Evolutionary conservation across 1,284 basidiomycete genomes (phyloP).

Genomic region (Apiotrichum brassicae): DNA sequence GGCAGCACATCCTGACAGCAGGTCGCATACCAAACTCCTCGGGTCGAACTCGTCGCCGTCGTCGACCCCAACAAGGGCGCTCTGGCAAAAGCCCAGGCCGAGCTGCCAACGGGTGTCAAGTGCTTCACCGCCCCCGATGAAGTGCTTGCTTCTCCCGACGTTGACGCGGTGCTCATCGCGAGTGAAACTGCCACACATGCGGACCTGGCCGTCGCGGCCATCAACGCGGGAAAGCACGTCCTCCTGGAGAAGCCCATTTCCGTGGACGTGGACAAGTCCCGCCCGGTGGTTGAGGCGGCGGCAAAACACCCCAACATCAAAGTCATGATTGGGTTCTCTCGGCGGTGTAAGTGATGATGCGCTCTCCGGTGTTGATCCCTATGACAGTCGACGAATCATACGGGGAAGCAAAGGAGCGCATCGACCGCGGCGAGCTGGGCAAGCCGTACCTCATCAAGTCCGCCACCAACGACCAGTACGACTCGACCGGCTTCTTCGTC

Average conservation of each 20-base stretch:
- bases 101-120: conserved; percentile 9
- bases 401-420: conserved; percentile 16
- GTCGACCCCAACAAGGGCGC: conserved; percentile 10
- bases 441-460: conserved; percentile 24
- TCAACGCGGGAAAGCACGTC: conserved; percentile 25
- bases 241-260: conserved; percentile 39
- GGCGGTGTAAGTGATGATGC: conserved; percentile 26
- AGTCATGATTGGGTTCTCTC: conserved; percentile 31
- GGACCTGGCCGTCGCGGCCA: conserved; percentile 14
- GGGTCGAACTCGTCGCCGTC: conserved; percentile 21
- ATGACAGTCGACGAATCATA: conserved; percentile 31
- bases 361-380: background rate
- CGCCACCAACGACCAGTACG: conserved; percentile 29
- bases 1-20: no score
- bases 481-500: conserved; percentile 34
- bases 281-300: conserved; percentile 21
- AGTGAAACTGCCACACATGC: conserved; percentile 24
- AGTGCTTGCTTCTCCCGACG: conserved; percentile 7
- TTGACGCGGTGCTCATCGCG: conserved; percentile 28
- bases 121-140: conserved; percentile 5
- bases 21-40: no score
- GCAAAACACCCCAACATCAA: conserved; percentile 25
- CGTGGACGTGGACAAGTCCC: conserved; percentile 24
- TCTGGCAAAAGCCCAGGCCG: conserved; percentile 5
- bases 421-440: conserved; percentile 23